phyloP scores from a whole-genome alignment of 2,329 filamentous ascomycete genomes.

The Fusarium marasasianum region DNA sequence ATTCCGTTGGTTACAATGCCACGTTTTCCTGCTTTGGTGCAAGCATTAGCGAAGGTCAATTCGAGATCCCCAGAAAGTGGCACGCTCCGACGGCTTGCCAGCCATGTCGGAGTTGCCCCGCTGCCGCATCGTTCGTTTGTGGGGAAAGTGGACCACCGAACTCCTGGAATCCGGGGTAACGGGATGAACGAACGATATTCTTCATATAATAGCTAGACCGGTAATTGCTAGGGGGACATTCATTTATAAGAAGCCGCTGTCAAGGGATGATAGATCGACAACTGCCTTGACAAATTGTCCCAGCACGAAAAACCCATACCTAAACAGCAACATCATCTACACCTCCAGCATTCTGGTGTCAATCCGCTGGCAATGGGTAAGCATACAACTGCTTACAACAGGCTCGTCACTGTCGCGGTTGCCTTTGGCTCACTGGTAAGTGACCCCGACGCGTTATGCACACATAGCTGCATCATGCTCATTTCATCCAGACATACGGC shows the following conservation, averaged over 20 bases:
- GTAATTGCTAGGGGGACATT: neutral
- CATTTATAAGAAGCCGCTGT: neutral
- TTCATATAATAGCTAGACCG: neutral
- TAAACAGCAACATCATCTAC: neutral
- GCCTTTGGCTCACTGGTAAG: conserved; percentile 46
- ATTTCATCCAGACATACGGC: conserved; percentile 55
- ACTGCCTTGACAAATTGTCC: no score
- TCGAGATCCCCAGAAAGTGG: neutral
- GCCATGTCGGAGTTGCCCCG: neutral
- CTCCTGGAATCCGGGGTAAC: neutral
- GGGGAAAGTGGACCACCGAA: neutral
- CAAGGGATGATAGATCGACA: neutral
- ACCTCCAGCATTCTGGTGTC: neutral
- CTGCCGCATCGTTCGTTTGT: neutral
- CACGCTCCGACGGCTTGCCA: neutral
- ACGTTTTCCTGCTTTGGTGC: accelerated
- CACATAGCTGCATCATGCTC: accelerated
- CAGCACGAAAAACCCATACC: neutral
- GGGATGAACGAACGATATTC: neutral
- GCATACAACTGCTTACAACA: conserved; percentile 45
- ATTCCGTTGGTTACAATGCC: accelerated
- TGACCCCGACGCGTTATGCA: accelerated
- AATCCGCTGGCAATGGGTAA: neutral
- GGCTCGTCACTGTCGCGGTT: conserved; percentile 46
- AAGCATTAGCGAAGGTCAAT: no score